Percentiles rank a stretch among this genome's conserved stretches.
Evolutionary conservation across 2,329 filamentous ascomycete genomes (phyloP).

Genomic region (Xylariaceae sp.): DNA sequence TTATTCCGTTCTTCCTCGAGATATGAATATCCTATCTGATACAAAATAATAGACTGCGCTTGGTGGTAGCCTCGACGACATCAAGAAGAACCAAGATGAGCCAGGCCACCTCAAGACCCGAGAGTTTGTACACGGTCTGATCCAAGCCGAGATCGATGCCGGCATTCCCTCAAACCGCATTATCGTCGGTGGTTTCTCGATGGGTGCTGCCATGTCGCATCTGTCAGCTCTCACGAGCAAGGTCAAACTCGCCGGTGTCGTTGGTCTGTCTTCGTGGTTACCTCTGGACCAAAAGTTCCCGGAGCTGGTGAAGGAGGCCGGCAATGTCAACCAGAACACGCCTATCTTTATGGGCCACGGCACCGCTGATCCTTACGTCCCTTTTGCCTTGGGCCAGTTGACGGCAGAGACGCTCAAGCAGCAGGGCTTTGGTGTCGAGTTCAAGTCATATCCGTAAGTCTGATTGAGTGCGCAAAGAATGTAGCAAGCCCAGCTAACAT

Average conservation of each 20-base stretch:
- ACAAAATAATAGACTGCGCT: slow-evolving; percentile 20
- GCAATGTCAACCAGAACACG: slow-evolving; percentile 63
- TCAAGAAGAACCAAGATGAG: slow-evolving; percentile 50
- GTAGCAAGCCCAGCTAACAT: no score
- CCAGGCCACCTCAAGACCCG: slow-evolving; percentile 68
- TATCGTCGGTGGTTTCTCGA: slow-evolving; percentile 78
- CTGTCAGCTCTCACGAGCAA: slow-evolving; percentile 71
- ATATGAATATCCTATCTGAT: neutral
- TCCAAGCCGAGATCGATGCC: slow-evolving; percentile 73
- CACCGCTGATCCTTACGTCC: slow-evolving; percentile 69
- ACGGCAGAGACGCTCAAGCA: slow-evolving; percentile 65
- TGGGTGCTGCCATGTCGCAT: slow-evolving; percentile 84
- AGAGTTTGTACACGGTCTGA: slow-evolving; percentile 72
- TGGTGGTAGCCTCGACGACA: slow-evolving; percentile 26
- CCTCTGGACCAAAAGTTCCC: slow-evolving; percentile 63
- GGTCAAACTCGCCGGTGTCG: slow-evolving; percentile 78
- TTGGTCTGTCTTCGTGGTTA: slow-evolving; percentile 80
- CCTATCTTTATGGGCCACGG: slow-evolving; percentile 90
- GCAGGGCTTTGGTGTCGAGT: slow-evolving; percentile 68
- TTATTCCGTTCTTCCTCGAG: neutral
- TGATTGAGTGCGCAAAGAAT: no score
- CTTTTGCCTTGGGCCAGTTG: slow-evolving; percentile 61
- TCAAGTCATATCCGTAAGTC: slow-evolving; percentile 70
- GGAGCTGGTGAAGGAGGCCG: slow-evolving; percentile 50
- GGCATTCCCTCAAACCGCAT: slow-evolving; percentile 82